Evolutionary conservation across 2,329 filamentous ascomycete genomes (phyloP).

Genomic region (Colletotrichum sidae): DNA sequence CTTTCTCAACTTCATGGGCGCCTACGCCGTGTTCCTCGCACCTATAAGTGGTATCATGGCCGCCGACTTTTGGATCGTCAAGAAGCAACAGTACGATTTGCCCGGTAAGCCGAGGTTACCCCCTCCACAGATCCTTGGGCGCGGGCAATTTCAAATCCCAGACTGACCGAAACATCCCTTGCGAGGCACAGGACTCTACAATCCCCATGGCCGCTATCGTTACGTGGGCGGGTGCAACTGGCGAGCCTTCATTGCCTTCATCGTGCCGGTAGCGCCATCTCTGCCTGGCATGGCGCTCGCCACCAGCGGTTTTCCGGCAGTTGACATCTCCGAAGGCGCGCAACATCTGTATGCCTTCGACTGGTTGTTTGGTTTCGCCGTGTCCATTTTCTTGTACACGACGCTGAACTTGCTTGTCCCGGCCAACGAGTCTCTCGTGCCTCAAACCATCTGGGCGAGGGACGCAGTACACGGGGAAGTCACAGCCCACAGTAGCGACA

Average conservation of each 20-base stretch:
- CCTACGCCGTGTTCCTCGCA: conserved; percentile 69
- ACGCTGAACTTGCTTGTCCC: conserved; percentile 33
- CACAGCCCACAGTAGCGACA: conserved; percentile 16
- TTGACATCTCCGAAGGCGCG: conserved; percentile 31
- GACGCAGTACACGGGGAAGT: conserved; percentile 16
- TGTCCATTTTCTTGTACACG: conserved; percentile 31
- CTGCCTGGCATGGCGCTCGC: conserved; percentile 65
- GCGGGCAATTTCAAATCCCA: neutral
- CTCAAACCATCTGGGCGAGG: conserved; percentile 26
- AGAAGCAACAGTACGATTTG: conserved; percentile 62
- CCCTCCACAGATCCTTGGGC: neutral
- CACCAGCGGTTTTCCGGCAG: conserved; percentile 46
- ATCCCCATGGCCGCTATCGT: conserved; percentile 57
- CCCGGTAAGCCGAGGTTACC: conserved; percentile 38
- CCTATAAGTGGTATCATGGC: conserved; percentile 72
- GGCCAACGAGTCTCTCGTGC: conserved; percentile 32
- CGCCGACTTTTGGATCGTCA: conserved; percentile 70
- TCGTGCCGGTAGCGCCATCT: conserved; percentile 67
- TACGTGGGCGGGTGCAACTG: conserved; percentile 63
- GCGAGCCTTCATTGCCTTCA: conserved; percentile 67
- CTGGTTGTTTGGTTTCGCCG: conserved; percentile 37
- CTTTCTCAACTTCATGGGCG: conserved; percentile 74
- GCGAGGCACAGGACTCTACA: conserved; percentile 43
- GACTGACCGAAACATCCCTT: neutral
- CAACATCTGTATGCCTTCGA: conserved; percentile 36